Base-by-base conservation (phyloP, 129 eudicot genomes). In the Tanacetum coccineum region DNA sequence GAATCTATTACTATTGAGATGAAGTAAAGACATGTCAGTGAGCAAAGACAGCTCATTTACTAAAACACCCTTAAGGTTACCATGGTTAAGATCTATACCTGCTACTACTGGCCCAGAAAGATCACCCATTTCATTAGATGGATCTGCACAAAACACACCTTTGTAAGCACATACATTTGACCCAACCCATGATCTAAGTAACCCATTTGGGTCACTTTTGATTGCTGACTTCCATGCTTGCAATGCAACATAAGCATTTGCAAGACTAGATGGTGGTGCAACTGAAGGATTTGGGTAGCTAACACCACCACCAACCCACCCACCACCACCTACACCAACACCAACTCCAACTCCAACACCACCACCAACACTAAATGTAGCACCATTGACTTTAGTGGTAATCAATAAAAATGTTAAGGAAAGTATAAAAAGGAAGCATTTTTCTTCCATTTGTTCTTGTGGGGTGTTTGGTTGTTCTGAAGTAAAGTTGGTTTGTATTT, bases 161-260 rank as follows among this genome's bases (percentile, higher is more conserved):
- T 73, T 73, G 76, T 92, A 92, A 62, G 39, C 68, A 47, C 98
- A 92, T 65, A 92, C 98, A 84, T 92, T 81, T 70, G 89, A 62
- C 76, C 98, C 98, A n/a, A 71, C 83, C 98, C 98, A 92, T 48
- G 87, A 69, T 13, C 49, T 58, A 26, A 83, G 67, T 13, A 92
- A 59, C 61, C 96, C 91, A 6, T 67, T 65, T 17, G 98, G 98
- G 77, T 92, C 98, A 32, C 82, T 85, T 56, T 73, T 80, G 39
- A 92, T 88, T 10, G 95, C 95, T n/a, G 91, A 63, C 71, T 88
- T 92, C 98, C 96, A 92, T 61, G 98, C 82, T 76, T 88, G 98
- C n/a, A 92, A 89, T 25, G 91, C 98, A 59, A 77, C 70, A 77
- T 92, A 92, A 28, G 96, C 91, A 67, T 61, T 66, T 20, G 44